Base-by-base conservation (phyloP, 768 basidiomycete species). In the Lentinus brumalis region DNA sequence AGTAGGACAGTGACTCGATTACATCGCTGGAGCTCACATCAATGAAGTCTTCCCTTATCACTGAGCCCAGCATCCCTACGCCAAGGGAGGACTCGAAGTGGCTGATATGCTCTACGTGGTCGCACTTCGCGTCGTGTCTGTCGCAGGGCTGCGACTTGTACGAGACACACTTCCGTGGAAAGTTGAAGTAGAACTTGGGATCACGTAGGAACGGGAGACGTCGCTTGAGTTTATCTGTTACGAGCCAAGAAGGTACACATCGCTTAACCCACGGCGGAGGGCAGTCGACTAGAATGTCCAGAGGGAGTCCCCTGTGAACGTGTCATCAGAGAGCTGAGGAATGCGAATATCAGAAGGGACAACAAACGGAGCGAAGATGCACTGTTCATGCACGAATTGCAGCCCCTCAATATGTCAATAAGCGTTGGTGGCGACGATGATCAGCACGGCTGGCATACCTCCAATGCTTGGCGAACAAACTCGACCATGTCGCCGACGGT, bases 131-230 rank as follows among this genome's bases (percentile, higher is more conserved):
- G 1, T 55, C 64, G 51, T 75, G 78, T 1, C 35, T 55, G 64
- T 0, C 68, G 66, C 26, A 78, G 76, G 5, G 58, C 11, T 10
- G 56, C 35, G 35, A 35, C 11, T 35, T 11, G 35, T 35, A 35
- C 35, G 11, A 11, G 7, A 35, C 35, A 11, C 35, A 35, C 35
- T 35, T 35, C 35, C 35, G 65, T 54, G 69, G 67, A 56, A 73
- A 71, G 38, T 66, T 67, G 44, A 69, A 58, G 40, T 66, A 70
- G 53, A 73, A 74, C 39, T 60, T 58, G 1, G 66, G 40, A 35
- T 35, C 35, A 11, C 35, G 35, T 6, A 35, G 35, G 11, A 35
- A 35, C 11, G 44, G 44, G 38, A 54, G 47, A 54, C 57, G 15
- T 15, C 16, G 32, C 12, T 41, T n/a, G 35, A 18, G 0, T 32